These are phyloP conservation scores for Thermoascus crustaceus DNA, from an alignment of 2,329 filamentous ascomycete species.

Conservation along the genomic window DNA sequence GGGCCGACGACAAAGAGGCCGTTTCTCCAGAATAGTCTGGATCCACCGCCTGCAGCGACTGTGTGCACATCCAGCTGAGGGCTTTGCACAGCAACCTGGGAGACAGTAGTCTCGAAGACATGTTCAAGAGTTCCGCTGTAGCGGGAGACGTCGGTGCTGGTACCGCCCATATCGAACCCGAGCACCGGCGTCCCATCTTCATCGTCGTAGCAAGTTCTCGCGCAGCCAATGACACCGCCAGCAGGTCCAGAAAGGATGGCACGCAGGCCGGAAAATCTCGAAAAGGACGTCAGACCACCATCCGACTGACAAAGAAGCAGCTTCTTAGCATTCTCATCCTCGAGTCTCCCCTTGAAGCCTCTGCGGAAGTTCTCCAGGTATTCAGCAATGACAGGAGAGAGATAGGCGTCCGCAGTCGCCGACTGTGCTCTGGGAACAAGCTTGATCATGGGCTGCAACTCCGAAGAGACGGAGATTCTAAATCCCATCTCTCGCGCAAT, in stretches of 20 bases:
- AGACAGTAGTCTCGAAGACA: conserved; percentile 85
- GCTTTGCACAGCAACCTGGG: conserved; percentile 84
- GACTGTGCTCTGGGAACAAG: conserved; percentile 63
- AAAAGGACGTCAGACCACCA: conserved; percentile 49
- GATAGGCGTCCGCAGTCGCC: conserved; percentile 66
- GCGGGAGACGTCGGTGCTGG: conserved; percentile 76
- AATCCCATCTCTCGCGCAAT: conserved; percentile 72
- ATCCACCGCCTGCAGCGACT: conserved; percentile 71
- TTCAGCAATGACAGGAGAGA: conserved; percentile 63
- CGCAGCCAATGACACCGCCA: conserved; percentile 83
- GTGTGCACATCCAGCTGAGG: conserved; percentile 91
- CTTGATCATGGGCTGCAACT: conserved; percentile 75
- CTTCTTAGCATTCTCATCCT: conserved; percentile 64
- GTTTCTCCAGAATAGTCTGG: conserved; percentile 68
- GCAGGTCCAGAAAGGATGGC: conserved; percentile 82
- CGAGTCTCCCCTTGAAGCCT: conserved; percentile 69
- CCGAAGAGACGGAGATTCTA: conserved; percentile 62
- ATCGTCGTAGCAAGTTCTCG: conserved; percentile 79
- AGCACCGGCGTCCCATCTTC: conserved; percentile 75
- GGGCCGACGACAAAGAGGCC: conserved; percentile 85
- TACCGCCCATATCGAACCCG: conserved; percentile 93
- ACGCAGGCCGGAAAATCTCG: conserved; percentile 66
- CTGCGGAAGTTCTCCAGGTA: conserved; percentile 48
- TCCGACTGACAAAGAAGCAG: conserved; percentile 75
- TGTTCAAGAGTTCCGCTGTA: conserved; percentile 84